Conservation (phyloP, 345 rosid species). For the Tarenaya hassleriana region DNA sequence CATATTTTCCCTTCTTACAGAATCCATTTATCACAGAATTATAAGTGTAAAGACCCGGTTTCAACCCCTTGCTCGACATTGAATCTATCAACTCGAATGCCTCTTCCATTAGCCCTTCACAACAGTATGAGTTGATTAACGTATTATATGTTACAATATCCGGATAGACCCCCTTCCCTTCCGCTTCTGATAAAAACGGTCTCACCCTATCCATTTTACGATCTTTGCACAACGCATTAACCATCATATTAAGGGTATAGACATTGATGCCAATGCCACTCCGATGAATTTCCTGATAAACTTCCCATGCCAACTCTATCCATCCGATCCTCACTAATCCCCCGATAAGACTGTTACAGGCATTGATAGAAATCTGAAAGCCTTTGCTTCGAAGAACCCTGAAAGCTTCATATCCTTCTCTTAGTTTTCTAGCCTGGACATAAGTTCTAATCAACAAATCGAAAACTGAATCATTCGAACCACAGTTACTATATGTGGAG, state of each 20-base stretch:
- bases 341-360: slow-evolving; percentile 65
- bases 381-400: slow-evolving; percentile 36
- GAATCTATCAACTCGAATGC: slow-evolving; percentile 53
- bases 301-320: slow-evolving; percentile 60
- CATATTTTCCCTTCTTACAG: slow-evolving; percentile 44
- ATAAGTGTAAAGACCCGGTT: slow-evolving; percentile 55
- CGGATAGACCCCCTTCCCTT: slow-evolving; percentile 51
- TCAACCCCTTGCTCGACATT: slow-evolving; percentile 58
- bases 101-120: slow-evolving; percentile 50
- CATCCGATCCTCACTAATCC: slow-evolving; percentile 63
- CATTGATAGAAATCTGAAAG: slow-evolving; percentile 40
- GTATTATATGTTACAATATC: slow-evolving; percentile 72
- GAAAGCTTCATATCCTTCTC: slow-evolving; percentile 57
- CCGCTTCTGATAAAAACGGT: slow-evolving; percentile 39
- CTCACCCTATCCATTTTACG: slow-evolving; percentile 39
- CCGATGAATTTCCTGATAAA: slow-evolving; percentile 32
- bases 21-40: slow-evolving; percentile 60
- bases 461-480: slow-evolving; percentile 39
- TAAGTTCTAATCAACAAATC: slow-evolving; percentile 71
- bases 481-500: slow-evolving; percentile 27
- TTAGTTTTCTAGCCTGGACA: slow-evolving; percentile 68
- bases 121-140: slow-evolving; percentile 55
- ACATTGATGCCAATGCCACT: slow-evolving; percentile 38
- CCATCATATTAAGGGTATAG: slow-evolving; percentile 68
- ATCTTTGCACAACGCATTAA: slow-evolving; percentile 82